Base-by-base conservation (phyloP, 2,329 filamentous ascomycete genomes). In the Ceratocystis harringtonii region DNA sequence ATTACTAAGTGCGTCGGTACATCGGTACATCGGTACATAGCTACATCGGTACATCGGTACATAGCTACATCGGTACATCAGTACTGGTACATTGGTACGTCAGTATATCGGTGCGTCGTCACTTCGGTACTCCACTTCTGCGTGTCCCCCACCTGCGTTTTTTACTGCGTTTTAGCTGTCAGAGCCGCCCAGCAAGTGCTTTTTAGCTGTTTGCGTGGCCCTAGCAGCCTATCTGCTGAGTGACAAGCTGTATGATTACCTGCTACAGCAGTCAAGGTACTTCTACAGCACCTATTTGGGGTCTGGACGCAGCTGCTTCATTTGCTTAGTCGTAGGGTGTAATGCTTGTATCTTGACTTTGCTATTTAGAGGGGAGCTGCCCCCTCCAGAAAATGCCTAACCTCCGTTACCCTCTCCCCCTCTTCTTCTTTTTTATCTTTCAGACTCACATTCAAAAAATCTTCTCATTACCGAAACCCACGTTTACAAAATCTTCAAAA, bases 401-500 rank as follows among this genome's bases (percentile, higher is more conserved):
- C 48, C 52, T 45, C 43, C 61, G 32, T 63, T 55, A 36, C 19
- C 36, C 50, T 63, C 43, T 48, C 52, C 52, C 45, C 65, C 67
- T 64, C 64, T 66, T 48, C 64, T 65, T 48, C 55, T 65, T 58
- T 57, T 64, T 48, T 50, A 50, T 55, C 65, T 64, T 43, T 41
- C 52, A 62, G 8, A 36, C 57, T 45, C 61, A 52, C 63, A 61
- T 48, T 58, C 28, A 19, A 50, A 50, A 58, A 63, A 58, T 50
- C 58, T 44, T 58, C 32, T 67, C 58, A 61, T 44, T 30, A 28
- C 43, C 25, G 50, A 65, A 62, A 65, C 61, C 45, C 65, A 43
- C 62, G 61, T 68, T 62, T 43, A 64, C 17, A 19, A 61, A 63
- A 64, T 32, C 22, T 66, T 68, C 67, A 69, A 69, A 69, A 69